These are phyloP conservation scores for Dendrobium catenatum DNA, from an alignment of 106 monocot species.

Conservation along the genomic window DNA sequence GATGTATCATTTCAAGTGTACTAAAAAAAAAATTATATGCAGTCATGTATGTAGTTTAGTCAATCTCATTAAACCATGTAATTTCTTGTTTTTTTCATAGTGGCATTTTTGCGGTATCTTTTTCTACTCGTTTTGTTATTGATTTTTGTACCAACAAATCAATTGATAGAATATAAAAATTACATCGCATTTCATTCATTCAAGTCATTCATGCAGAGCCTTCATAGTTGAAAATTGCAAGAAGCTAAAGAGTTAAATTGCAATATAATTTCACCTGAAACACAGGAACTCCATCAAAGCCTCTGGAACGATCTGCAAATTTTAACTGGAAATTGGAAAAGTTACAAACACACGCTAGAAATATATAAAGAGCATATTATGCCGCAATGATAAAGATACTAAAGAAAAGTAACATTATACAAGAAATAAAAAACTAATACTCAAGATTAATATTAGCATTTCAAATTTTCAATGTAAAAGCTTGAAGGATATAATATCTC, in stretches of 20 bases:
- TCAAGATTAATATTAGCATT: background rate
- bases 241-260: background rate
- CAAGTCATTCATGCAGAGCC: background rate
- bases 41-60: no score
- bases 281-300: slow-evolving; percentile 99
- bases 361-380: background rate
- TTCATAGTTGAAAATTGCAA: background rate
- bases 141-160: no score
- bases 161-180: background rate
- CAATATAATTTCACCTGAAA: slow-evolving; percentile 61
- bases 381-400: background rate
- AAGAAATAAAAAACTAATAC: background rate
- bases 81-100: no score
- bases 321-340: slow-evolving; percentile 54
- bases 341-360: background rate
- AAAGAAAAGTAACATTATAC: background rate
- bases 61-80: no score
- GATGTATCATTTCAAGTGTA: no score
- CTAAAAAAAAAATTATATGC: no score
- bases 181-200: background rate
- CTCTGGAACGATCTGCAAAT: slow-evolving; percentile 43
- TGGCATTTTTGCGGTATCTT: no score
- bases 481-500: background rate
- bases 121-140: no score
- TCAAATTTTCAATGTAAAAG: background rate